Evolutionary conservation across 257 asterid species (phyloP), one percentile per base, ranked within the genome.

Genomic region (Schizonepeta tenuifolia): DNA sequence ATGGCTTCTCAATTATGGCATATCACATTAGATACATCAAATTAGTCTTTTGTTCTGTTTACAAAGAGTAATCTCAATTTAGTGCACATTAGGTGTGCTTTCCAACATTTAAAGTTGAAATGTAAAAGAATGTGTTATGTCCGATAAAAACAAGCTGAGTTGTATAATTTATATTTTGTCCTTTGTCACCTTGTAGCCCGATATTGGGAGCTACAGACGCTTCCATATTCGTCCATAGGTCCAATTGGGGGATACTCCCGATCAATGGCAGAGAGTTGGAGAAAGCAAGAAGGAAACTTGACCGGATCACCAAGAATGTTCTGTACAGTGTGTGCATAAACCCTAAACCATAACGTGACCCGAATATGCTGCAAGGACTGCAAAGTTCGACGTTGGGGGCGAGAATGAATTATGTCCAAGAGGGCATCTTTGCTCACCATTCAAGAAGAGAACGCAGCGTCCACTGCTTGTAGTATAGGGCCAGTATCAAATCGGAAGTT

Each of bases 401-500:
- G 73, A 73, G 4, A 43, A 69, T 35, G 35, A 35, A 38, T 65
- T 53, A 54, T 21, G 40, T 68, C 78, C 44, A 60, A 1, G 56
- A 49, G 69, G n/a, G 65, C 13, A 20, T 4, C 26, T 12, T 67
- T 56, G 54, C 65, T 60, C 63, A 63, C 41, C 67, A 31, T 60
- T 81, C 67, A 89, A 10, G 78, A 31, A 28, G 88, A 71, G 76
- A 91, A 91, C 33, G 86, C 85, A 56, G 88, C 65, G 15, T 91
- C 96, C 76, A 89, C 79, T n/a, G 96, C 90, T 7, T 74, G 86
- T 31, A 85, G 69, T 55, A 91, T 84, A 1, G 91, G 75, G 66
- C 74, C 82, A n/a, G 82, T 86, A 74, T 91, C 95, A 63, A 89
- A 87, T 44, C 77, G 87, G 69, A 91, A 89, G 83, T 87, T 91